These are phyloP conservation scores for Zasmidium angulare DNA, from an alignment of 2,329 filamentous ascomycete genomes.

Conservation along the genomic window DNA sequence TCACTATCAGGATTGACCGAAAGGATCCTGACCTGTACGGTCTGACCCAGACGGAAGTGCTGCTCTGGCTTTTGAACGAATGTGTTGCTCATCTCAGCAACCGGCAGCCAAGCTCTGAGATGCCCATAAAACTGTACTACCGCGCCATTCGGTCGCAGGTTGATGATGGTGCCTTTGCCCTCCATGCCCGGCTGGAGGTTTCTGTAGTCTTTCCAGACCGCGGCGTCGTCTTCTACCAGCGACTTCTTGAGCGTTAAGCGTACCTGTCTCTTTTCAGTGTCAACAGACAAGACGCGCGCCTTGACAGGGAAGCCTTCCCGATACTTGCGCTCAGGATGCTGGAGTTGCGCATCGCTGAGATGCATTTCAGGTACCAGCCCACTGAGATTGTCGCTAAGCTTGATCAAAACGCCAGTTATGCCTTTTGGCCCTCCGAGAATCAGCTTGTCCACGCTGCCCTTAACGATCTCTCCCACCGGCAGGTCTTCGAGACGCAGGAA, in stretches of 20 bases:
- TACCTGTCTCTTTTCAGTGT: slow-evolving; percentile 73
- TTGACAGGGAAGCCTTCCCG: slow-evolving; percentile 81
- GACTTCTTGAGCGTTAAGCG: slow-evolving; percentile 93
- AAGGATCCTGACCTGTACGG: slow-evolving; percentile 85
- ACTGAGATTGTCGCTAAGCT: slow-evolving; percentile 79
- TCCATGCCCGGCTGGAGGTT: slow-evolving; percentile 72
- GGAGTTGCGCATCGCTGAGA: slow-evolving; percentile 80
- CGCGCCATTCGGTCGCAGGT: slow-evolving; percentile 74
- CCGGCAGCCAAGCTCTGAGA: slow-evolving; percentile 82
- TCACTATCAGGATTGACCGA: slow-evolving; percentile 70
- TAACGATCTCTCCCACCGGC: slow-evolving; percentile 74
- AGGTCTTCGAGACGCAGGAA: slow-evolving; percentile 93
- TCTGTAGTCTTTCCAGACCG: slow-evolving; percentile 76
- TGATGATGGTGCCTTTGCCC: slow-evolving; percentile 83
- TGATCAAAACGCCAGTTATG: slow-evolving; percentile 76
- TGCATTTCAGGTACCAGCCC: slow-evolving; percentile 89
- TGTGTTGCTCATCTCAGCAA: slow-evolving; percentile 97
- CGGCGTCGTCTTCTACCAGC: slow-evolving; percentile 72
- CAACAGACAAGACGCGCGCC: slow-evolving; percentile 77
- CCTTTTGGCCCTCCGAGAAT: slow-evolving; percentile 76
- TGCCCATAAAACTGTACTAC: slow-evolving; percentile 88
- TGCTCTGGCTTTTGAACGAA: slow-evolving; percentile 86
- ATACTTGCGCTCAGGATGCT: slow-evolving; percentile 96
- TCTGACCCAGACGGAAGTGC: slow-evolving; percentile 88
- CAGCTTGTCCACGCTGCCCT: slow-evolving; percentile 81